These are phyloP conservation scores for Fusarium scirpi DNA, from an alignment of 2,329 filamentous ascomycete genomes.

Conservation along the genomic window DNA sequence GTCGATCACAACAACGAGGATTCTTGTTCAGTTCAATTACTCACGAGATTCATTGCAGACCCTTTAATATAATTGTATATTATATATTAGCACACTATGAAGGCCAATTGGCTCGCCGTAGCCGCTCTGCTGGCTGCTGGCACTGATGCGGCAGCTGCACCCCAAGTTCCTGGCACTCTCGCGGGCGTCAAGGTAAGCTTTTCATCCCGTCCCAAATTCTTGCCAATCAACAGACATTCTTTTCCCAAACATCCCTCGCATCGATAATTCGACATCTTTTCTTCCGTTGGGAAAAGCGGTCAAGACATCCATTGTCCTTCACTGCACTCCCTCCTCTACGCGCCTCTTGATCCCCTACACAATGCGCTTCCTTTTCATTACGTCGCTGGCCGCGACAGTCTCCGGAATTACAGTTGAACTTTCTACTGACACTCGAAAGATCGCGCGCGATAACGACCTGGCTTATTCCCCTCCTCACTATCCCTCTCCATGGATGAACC, in stretches of 20 bases:
- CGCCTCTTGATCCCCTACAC: background rate
- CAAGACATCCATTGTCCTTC: background rate
- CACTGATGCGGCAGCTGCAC: slow-evolving; percentile 42
- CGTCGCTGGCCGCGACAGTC: background rate
- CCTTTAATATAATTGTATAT: background rate
- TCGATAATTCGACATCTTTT: background rate
- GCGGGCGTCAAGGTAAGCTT: slow-evolving; percentile 31
- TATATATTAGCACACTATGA: slow-evolving; percentile 48
- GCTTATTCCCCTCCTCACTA: slow-evolving; percentile 73
- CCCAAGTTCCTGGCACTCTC: slow-evolving; percentile 16
- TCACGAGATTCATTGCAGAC: background rate
- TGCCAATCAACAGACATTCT: background rate
- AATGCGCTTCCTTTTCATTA: slow-evolving; percentile 32
- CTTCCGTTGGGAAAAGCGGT: background rate
- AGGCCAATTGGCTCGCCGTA: slow-evolving; percentile 49
- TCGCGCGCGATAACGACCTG: slow-evolving; percentile 39
- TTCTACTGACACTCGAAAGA: slow-evolving; percentile 45
- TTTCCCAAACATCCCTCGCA: background rate
- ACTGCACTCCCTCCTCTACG: background rate
- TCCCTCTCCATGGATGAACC: slow-evolving; percentile 88
- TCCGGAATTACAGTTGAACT: slow-evolving; percentile 10
- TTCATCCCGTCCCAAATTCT: background rate
- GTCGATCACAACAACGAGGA: background rate
- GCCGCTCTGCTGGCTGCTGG: slow-evolving; percentile 50
- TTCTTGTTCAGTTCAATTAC: background rate